Conservation (phyloP, 352 stramenopile species). For the Phytophthora uliginosa region DNA sequence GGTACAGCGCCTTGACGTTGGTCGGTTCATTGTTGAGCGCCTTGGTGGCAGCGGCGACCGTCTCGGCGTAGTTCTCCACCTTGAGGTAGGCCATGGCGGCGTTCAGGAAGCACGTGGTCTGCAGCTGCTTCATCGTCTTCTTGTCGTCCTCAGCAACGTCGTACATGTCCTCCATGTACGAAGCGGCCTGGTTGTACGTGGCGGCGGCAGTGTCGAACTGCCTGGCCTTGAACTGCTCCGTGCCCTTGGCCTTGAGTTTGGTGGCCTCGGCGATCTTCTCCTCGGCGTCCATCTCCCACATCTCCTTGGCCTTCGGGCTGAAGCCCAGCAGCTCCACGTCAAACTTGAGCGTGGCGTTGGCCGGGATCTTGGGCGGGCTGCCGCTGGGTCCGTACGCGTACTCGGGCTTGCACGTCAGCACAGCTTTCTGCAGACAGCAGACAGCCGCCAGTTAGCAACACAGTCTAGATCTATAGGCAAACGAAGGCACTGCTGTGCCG, state of each 20-base stretch:
- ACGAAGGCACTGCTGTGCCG: not conserved
- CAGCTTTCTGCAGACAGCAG: conserved; percentile 76
- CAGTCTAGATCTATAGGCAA: not conserved
- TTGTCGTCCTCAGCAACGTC: conserved; percentile 90
- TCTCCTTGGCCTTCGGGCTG: conserved; percentile 95
- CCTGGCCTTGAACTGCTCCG: conserved; percentile 93
- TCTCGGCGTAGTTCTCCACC: conserved; percentile 89
- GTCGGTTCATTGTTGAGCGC: conserved; percentile 85
- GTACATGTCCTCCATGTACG: conserved; percentile 91
- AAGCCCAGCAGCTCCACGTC: conserved; percentile 97
- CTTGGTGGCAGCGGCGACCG: conserved; percentile 83
- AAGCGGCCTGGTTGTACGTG: conserved; percentile 84
- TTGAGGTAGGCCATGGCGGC: conserved; percentile 97
- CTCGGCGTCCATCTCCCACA: conserved; percentile 92
- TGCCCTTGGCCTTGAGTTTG: conserved; percentile 93
- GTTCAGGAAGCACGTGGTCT: conserved; percentile 94
- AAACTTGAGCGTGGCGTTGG: conserved; percentile 96
- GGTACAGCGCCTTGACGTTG: conserved; percentile 90
- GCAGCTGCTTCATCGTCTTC: conserved; percentile 86
- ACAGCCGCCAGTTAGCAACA: conserved; percentile 10
- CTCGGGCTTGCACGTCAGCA: conserved; percentile 93
- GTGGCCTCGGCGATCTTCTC: conserved; percentile 90
- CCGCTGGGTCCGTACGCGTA: conserved; percentile 95
- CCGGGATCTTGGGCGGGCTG: conserved; percentile 95
- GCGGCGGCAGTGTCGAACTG: conserved; percentile 90